phyloP scores from a whole-genome alignment of 345 rosid species.

The Firmiana major region DNA sequence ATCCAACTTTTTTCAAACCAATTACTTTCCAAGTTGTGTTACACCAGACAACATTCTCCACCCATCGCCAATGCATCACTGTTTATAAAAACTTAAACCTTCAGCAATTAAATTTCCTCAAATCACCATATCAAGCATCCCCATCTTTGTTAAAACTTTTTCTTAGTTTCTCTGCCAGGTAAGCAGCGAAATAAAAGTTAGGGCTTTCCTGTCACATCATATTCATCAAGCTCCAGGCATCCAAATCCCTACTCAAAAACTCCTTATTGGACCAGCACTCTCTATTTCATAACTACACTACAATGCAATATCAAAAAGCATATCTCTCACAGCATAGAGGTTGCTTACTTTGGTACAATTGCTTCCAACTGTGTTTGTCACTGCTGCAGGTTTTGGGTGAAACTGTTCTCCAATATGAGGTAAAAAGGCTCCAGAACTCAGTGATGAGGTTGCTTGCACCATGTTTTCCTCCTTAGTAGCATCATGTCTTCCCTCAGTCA shows the following conservation, averaged over 20 bases:
- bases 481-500: conserved; percentile 55
- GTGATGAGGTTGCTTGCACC: conserved; percentile 23
- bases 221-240: not conserved
- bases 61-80: not conserved
- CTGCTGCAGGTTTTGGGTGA: conserved; percentile 35
- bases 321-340: conserved; percentile 42
- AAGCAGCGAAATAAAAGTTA: not conserved
- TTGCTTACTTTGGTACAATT: conserved; percentile 60
- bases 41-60: not conserved
- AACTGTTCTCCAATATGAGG: conserved; percentile 50
- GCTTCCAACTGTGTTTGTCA: conserved; percentile 41
- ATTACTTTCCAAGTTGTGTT: not conserved
- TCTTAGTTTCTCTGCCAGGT: not conserved
- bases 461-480: conserved; percentile 27
- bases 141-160: not conserved
- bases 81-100: not conserved
- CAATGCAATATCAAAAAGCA: conserved; percentile 44
- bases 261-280: not conserved
- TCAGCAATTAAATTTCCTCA: not conserved
- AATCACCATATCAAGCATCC: not conserved
- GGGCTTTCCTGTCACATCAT: not conserved
- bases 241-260: not conserved
- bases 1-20: not conserved
- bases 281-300: conserved; percentile 17
- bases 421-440: conserved; percentile 31